Percentiles rank a stretch among this genome's conserved stretches.
These are phyloP conservation scores for Flammula alnicola DNA, from an alignment of 1,284 basidiomycete species.

Conservation along the genomic window DNA sequence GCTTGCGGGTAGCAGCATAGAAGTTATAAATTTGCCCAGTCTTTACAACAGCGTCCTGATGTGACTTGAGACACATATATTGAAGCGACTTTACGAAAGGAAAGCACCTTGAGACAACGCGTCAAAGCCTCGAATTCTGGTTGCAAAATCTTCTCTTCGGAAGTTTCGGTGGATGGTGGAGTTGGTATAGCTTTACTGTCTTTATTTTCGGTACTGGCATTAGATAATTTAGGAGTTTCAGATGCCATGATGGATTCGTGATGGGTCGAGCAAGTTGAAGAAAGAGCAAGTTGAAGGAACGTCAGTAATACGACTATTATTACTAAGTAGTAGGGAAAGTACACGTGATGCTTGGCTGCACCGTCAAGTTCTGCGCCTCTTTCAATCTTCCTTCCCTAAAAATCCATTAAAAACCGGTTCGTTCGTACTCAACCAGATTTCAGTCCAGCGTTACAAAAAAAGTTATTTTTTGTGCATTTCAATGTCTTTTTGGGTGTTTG, in stretches of 20 bases:
- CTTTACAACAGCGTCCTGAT: slow-evolving; percentile 67
- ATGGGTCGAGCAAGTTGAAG: not conserved
- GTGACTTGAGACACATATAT: not conserved
- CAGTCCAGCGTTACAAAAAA: no score
- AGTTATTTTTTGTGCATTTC: no score
- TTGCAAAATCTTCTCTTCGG: slow-evolving; percentile 53
- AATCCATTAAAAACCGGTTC: no score
- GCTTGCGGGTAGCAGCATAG: slow-evolving; percentile 61
- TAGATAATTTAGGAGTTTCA: not conserved
- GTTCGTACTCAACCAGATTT: no score
- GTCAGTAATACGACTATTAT: not conserved
- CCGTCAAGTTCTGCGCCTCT: no score
- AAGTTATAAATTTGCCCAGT: slow-evolving; percentile 73
- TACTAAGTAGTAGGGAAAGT: no score
- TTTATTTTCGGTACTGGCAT: slow-evolving; percentile 13
- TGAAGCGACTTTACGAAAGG: not conserved
- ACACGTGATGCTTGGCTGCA: no score
- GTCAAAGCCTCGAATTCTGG: slow-evolving; percentile 63
- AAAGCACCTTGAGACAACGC: slow-evolving; percentile 57
- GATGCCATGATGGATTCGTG: not conserved
- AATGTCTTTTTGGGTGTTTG: no score
- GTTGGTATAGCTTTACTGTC: slow-evolving; percentile 53
- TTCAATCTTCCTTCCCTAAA: no score
- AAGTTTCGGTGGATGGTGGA: slow-evolving; percentile 39
- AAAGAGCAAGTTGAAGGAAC: not conserved